A percentile compares a stretch with the other conserved stretches of the same genome.
phyloP scores from a whole-genome alignment of 2,329 filamentous ascomycete species.

The Alternaria incomplexa region DNA sequence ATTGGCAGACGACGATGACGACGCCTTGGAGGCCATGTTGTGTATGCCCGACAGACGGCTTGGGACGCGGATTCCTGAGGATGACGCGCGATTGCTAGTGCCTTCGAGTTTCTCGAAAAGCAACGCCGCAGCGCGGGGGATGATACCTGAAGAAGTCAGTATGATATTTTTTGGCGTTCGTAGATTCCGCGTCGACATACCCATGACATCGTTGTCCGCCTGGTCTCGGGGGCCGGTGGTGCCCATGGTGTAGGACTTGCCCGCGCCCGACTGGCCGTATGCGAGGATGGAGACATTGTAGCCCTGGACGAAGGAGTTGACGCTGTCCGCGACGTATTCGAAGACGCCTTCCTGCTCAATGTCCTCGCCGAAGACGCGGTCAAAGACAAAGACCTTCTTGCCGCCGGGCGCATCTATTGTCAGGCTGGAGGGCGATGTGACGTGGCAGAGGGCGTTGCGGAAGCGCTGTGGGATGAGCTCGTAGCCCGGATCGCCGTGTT shows the following conservation, averaged over 20 bases:
- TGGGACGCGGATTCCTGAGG: slow-evolving; percentile 75
- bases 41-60: slow-evolving; percentile 70
- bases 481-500: slow-evolving; percentile 84
- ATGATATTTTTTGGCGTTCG: background rate
- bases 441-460: slow-evolving; percentile 89
- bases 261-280: slow-evolving; percentile 95
- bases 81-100: slow-evolving; percentile 64
- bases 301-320: slow-evolving; percentile 87
- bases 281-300: slow-evolving; percentile 98
- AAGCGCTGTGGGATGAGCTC: slow-evolving; percentile 96
- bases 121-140: slow-evolving; percentile 83
- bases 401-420: slow-evolving; percentile 91
- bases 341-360: slow-evolving; percentile 87
- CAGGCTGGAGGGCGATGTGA: slow-evolving; percentile 82
- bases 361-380: slow-evolving; percentile 87
- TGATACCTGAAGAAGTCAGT: slow-evolving; percentile 72
- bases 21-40: slow-evolving; percentile 50
- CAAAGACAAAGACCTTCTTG: slow-evolving; percentile 94
- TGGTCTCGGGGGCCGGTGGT: slow-evolving; percentile 87
- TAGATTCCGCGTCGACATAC: slow-evolving; percentile 58
- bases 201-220: slow-evolving; percentile 73
- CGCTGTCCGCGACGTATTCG: slow-evolving; percentile 91
- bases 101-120: slow-evolving; percentile 88
- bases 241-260: slow-evolving; percentile 99
- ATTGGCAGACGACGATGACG: slow-evolving; percentile 58